Evolutionary conservation across 2,329 filamentous ascomycete genomes (phyloP).

Genomic region (Penicillium sp.): DNA sequence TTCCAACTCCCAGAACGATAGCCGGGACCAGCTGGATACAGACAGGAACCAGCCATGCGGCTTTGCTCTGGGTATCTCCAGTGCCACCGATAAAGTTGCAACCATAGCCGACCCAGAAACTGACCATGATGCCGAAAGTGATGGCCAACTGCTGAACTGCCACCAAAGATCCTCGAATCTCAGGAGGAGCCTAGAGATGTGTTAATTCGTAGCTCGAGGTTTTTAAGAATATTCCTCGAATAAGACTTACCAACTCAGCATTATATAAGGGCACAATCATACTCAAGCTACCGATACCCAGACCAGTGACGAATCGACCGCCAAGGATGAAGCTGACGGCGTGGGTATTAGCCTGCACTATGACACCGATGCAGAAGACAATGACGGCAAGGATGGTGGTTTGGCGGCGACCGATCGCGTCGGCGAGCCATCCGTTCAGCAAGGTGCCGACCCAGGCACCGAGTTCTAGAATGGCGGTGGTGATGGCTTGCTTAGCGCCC

Average conservation of each 20-base stretch:
- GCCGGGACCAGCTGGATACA: constrained; percentile 61
- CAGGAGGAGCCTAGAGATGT: constrained; percentile 27
- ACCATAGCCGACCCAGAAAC: constrained; percentile 41
- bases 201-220: neutral
- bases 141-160: constrained; percentile 40
- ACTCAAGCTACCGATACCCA: constrained; percentile 37
- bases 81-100: constrained; percentile 64
- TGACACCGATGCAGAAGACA: constrained; percentile 33
- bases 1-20: constrained; percentile 62
- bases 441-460: constrained; percentile 34
- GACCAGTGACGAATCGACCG: constrained; percentile 38
- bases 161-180: constrained; percentile 38
- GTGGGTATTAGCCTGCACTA: constrained; percentile 30
- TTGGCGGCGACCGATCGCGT: constrained; percentile 30
- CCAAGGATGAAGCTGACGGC: constrained; percentile 30
- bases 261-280: constrained; percentile 40
- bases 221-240: neutral
- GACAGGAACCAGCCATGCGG: constrained; percentile 48
- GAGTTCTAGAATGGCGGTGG: constrained; percentile 30
- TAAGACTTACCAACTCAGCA: constrained; percentile 22
- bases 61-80: constrained; percentile 45
- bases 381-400: constrained; percentile 27
- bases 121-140: constrained; percentile 40
- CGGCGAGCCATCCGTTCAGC: constrained; percentile 32
- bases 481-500: constrained; percentile 5